phyloP scores from a whole-genome alignment of 331 rosid genomes.

The Rhamnella rubrinervis region DNA sequence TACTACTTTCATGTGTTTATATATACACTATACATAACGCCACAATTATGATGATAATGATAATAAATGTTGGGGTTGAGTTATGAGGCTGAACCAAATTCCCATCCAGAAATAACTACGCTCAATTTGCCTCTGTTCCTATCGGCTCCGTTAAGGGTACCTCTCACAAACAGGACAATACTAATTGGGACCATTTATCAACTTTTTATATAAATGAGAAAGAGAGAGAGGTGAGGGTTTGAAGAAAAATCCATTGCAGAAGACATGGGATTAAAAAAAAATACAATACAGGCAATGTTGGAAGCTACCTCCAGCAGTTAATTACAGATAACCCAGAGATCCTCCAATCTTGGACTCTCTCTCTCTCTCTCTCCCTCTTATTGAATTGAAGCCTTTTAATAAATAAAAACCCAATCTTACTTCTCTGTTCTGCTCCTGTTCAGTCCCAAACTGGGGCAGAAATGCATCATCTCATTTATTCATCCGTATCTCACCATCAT shows the following conservation, averaged over 20 bases:
- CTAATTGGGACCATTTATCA: constrained; percentile 28
- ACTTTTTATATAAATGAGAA: not conserved
- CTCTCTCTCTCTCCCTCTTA: constrained; percentile 24
- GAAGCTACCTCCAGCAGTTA: constrained; percentile 18
- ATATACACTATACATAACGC: not conserved
- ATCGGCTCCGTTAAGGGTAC: constrained; percentile 2
- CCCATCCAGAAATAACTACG: not conserved
- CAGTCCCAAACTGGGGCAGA: constrained; percentile 30
- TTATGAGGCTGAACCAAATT: constrained; percentile 3
- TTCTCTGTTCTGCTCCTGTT: constrained; percentile 17
- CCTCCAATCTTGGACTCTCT: not conserved
- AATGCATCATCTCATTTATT: constrained; percentile 33
- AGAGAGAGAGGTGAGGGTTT: not conserved
- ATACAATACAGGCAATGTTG: constrained; percentile 9
- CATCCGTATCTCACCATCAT: constrained; percentile 32
- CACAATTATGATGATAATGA: not conserved
- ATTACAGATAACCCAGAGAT: constrained; percentile 17
- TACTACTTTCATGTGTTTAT: too few relatives aligned
- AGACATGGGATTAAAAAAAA: not conserved
- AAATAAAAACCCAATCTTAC: constrained; percentile 34
- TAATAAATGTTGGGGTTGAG: not conserved
- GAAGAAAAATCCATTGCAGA: not conserved
- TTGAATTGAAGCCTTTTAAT: constrained; percentile 7
- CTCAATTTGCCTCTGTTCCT: constrained; percentile 27
- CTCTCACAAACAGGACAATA: constrained; percentile 20